These are phyloP conservation scores for Salix exigua DNA, from an alignment of 345 rosid species.

Conservation along the genomic window DNA sequence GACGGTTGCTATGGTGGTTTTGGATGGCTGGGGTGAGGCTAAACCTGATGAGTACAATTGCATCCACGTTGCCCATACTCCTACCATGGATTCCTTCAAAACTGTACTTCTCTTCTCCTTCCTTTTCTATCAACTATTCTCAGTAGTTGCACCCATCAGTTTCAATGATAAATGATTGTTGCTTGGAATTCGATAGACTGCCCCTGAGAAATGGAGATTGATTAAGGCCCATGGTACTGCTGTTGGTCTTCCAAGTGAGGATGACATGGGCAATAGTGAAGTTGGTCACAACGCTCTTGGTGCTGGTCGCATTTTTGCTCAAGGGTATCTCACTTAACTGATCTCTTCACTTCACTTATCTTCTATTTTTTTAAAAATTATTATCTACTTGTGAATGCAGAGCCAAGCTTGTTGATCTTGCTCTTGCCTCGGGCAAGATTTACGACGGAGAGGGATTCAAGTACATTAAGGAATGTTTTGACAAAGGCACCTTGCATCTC, in stretches of 20 bases:
- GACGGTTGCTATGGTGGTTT: conserved; percentile 66
- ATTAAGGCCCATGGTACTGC: conserved; percentile 87
- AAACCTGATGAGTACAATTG: conserved; percentile 78
- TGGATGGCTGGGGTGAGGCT: conserved; percentile 98
- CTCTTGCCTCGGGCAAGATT: conserved; percentile 89
- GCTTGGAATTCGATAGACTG: conserved; percentile 37
- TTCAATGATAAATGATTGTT: neutral
- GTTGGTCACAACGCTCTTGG: conserved; percentile 99
- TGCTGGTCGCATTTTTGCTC: conserved; percentile 93
- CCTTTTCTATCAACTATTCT: too few species aligned
- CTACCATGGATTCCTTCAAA: conserved; percentile 89
- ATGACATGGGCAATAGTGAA: conserved; percentile 99
- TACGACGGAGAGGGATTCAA: conserved; percentile 82
- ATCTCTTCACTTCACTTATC: neutral
- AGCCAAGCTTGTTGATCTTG: conserved; percentile 88
- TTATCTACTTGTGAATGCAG: conserved; percentile 35
- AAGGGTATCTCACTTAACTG: conserved; percentile 43
- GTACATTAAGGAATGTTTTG: conserved; percentile 58
- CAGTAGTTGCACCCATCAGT: neutral
- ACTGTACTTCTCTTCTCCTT: conserved; percentile 27
- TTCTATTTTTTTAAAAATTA: too few species aligned
- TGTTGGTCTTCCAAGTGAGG: conserved; percentile 92
- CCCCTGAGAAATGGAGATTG: conserved; percentile 84
- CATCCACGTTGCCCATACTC: conserved; percentile 86
- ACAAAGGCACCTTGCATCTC: conserved; percentile 63